phyloP scores from a whole-genome alignment of 768 basidiomycete species.

The Agrocybe chaxingu region DNA sequence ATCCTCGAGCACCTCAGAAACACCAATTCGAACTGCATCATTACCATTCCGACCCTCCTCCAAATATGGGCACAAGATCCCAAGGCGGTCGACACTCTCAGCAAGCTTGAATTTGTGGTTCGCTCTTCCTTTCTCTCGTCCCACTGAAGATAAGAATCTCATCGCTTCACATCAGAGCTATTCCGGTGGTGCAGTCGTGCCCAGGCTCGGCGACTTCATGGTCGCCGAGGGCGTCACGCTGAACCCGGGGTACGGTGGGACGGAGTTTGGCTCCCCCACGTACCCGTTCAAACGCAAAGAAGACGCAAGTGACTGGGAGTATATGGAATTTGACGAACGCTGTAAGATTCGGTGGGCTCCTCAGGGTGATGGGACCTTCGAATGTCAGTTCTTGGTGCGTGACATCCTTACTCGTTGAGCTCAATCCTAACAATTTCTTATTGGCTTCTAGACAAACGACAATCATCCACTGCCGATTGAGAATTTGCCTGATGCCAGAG shows the following conservation, averaged over 20 bases:
- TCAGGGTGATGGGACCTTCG: constrained; percentile 35
- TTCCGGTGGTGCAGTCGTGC: constrained; percentile 32
- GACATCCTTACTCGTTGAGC: too few relatives aligned
- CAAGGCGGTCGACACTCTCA: constrained; percentile 19
- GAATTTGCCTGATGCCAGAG: constrained; percentile 31
- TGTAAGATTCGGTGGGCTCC: constrained; percentile 29
- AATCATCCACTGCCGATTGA: constrained; percentile 31
- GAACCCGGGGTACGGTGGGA: constrained; percentile 30
- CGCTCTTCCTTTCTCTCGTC: not conserved
- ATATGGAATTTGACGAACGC: constrained; percentile 25
- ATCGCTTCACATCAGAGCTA: constrained; percentile 21
- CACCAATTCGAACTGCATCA: constrained; percentile 24
- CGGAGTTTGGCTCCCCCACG: constrained; percentile 28
- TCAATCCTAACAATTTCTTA: not conserved
- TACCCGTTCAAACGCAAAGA: constrained; percentile 8
- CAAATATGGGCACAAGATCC: constrained; percentile 33
- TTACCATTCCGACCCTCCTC: constrained; percentile 36
- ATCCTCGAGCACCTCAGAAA: constrained; percentile 29
- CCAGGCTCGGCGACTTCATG: constrained; percentile 30
- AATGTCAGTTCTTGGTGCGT: constrained; percentile 34
- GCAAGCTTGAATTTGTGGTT: constrained; percentile 20
- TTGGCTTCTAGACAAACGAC: constrained; percentile 20
- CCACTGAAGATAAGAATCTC: not conserved
- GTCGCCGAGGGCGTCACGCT: constrained; percentile 30
- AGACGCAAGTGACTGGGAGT: constrained; percentile 26